Evolutionary conservation across 2,329 filamentous ascomycete genomes (phyloP).

Genomic region (Metarhizium robertsii): DNA sequence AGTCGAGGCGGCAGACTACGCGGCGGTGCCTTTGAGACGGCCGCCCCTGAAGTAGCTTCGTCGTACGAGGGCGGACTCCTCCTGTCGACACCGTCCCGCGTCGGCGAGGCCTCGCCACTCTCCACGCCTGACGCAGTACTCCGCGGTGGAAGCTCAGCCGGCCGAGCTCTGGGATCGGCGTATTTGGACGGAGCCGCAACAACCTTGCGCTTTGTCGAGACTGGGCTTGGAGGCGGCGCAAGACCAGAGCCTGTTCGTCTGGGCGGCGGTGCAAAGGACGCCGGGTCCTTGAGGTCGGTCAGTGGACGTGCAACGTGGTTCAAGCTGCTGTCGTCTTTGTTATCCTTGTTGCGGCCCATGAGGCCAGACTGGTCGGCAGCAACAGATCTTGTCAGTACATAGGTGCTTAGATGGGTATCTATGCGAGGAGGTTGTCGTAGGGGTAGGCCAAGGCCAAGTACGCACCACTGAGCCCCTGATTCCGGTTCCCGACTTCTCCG

Average conservation of each 20-base stretch:
- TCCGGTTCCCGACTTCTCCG: slow-evolving; percentile 28
- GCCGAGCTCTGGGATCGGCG: slow-evolving; percentile 17
- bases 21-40: slow-evolving; percentile 28
- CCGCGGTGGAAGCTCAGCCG: slow-evolving; percentile 9
- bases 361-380: slow-evolving; percentile 31
- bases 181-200: slow-evolving; percentile 24
- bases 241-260: slow-evolving; percentile 41
- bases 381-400: neutral
- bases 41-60: slow-evolving; percentile 11
- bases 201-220: slow-evolving; percentile 15
- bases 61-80: slow-evolving; percentile 19
- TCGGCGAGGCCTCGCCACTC: slow-evolving; percentile 1
- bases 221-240: slow-evolving; percentile 15
- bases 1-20: slow-evolving; percentile 44
- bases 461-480: slow-evolving; percentile 36
- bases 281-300: slow-evolving; percentile 62
- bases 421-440: too few relatives aligned
- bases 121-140: neutral
- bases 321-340: slow-evolving; percentile 15
- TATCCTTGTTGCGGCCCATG: slow-evolving; percentile 30
- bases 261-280: slow-evolving; percentile 72
- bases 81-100: slow-evolving; percentile 28
- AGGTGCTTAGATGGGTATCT: neutral
- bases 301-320: slow-evolving; percentile 49
- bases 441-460: slow-evolving; percentile 1